These are phyloP conservation scores for Torulaspora maleeae DNA, from an alignment of 805 yeast species.

Conservation along the genomic window DNA sequence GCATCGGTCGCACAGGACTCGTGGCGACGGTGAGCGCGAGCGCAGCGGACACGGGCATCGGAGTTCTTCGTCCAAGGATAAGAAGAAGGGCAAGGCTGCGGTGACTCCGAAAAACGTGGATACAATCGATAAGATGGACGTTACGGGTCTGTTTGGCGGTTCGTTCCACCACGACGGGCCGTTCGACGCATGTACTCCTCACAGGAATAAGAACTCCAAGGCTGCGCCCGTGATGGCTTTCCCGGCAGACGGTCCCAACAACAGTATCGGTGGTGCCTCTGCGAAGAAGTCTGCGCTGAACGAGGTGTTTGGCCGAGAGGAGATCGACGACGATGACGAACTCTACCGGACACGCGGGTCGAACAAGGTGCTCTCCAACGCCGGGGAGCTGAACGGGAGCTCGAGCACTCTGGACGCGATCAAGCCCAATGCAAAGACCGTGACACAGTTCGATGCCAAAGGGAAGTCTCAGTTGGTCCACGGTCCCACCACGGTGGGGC, in stretches of 20 bases:
- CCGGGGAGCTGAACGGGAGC: constrained; percentile 12
- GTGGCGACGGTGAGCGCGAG: constrained; percentile 17
- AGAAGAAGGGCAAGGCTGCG: constrained; percentile 42
- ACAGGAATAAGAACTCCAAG: constrained; percentile 70
- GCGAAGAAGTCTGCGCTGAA: constrained; percentile 63
- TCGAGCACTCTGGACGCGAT: constrained; percentile 39
- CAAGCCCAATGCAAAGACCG: constrained; percentile 45
- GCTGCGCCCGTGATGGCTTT: constrained; percentile 93
- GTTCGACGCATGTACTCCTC: constrained; percentile 97
- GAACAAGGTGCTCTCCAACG: constrained; percentile 2
- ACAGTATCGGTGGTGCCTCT: constrained; percentile 66
- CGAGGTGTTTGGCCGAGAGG: constrained; percentile 66
- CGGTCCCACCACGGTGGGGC: constrained; percentile 80
- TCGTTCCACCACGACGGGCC: constrained; percentile 99
- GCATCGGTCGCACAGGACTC: constrained; percentile 17
- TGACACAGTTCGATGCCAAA: constrained; percentile 67
- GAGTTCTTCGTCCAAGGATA: constrained; percentile 23
- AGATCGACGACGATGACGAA: constrained; percentile 48
- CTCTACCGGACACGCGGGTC: constrained; percentile 9
- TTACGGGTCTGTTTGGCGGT: constrained; percentile 89
- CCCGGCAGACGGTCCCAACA: constrained; percentile 94
- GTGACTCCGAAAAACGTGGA: constrained; percentile 69
- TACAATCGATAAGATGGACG: constrained; percentile 92
- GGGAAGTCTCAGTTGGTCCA: constrained; percentile 68
- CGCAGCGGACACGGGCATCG: constrained; percentile 35